Conservation (phyloP, 805 yeast genomes). For the Ogataea kodamae region DNA sequence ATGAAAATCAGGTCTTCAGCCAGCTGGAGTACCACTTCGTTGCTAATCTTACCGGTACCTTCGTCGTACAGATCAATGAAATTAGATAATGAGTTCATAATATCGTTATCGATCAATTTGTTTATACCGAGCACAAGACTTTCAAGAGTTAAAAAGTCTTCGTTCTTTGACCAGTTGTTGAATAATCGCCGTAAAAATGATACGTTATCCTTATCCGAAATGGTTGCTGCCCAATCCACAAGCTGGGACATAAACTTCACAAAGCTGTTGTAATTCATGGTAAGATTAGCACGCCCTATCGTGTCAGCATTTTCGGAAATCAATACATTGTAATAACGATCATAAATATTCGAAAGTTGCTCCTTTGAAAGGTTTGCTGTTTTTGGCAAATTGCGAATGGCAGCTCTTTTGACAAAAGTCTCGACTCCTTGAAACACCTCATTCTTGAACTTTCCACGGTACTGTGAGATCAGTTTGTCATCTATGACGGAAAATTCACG, state of each 20-base stretch:
- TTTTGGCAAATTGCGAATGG: slow-evolving; percentile 79
- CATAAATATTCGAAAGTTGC: slow-evolving; percentile 72
- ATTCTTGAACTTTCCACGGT: slow-evolving; percentile 67
- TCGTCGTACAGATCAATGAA: slow-evolving; percentile 77
- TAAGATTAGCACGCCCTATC: slow-evolving; percentile 60
- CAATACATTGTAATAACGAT: slow-evolving; percentile 74
- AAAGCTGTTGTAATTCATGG: slow-evolving; percentile 73
- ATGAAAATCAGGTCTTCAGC: slow-evolving; percentile 84
- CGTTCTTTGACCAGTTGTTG: slow-evolving; percentile 62
- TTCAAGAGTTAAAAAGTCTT: slow-evolving; percentile 58
- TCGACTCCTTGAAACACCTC: slow-evolving; percentile 84
- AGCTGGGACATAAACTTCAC: slow-evolving; percentile 71
- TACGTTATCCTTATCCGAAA: slow-evolving; percentile 33
- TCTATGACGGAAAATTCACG: slow-evolving; percentile 81
- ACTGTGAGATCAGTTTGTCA: slow-evolving; percentile 66
- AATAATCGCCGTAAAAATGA: slow-evolving; percentile 64
- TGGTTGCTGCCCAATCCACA: slow-evolving; percentile 66
- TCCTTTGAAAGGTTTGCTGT: slow-evolving; percentile 55
- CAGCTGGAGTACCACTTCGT: slow-evolving; percentile 76
- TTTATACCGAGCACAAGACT: slow-evolving; percentile 75
- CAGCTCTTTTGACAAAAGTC: slow-evolving; percentile 86
- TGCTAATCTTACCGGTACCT: slow-evolving; percentile 56
- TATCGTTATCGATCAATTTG: slow-evolving; percentile 61
- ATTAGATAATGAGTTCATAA: slow-evolving; percentile 73
- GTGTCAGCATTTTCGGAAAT: slow-evolving; percentile 56